Evolutionary conservation across 352 stramenopile species (phyloP).

Genomic region (Phytophthora megakarya): DNA sequence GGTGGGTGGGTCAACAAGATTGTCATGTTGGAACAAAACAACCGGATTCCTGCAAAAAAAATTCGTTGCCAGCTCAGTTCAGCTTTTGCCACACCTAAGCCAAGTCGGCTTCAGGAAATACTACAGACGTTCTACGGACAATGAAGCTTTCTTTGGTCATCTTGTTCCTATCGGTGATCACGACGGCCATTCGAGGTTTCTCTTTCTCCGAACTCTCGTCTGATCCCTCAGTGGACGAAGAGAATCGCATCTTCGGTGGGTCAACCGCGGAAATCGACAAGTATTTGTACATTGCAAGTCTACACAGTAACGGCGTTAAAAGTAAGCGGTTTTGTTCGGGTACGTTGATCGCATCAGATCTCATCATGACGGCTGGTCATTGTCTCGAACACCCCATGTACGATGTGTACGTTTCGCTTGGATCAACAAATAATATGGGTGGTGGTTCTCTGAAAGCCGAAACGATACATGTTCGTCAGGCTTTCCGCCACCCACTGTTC

Average conservation of each 20-base stretch:
- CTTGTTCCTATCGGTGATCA: no score
- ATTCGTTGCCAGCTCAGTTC: no score
- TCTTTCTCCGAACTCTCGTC: no score
- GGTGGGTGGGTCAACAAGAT: no score
- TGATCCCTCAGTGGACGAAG: not conserved
- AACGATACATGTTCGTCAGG: constrained; percentile 1
- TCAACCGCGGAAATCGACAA: not conserved
- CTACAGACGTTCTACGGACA: no score
- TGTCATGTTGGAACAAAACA: no score
- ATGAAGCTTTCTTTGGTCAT: no score
- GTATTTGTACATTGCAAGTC: not conserved
- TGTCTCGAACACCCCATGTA: not conserved
- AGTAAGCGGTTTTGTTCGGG: not conserved
- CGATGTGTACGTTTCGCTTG: not conserved
- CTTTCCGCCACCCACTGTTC: constrained; percentile 11
- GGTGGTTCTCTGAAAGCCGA: not conserved
- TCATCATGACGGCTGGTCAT: not conserved
- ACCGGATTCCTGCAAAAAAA: no score
- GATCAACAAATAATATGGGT: not conserved
- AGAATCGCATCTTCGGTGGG: not conserved
- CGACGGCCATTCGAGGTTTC: no score
- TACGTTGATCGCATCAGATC: not conserved
- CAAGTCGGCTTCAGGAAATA: no score
- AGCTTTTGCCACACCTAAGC: no score
- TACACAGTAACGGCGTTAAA: not conserved